phyloP scores from a whole-genome alignment of 2,329 filamentous ascomycete species.

The Pseudogymnoascus sp. region DNA sequence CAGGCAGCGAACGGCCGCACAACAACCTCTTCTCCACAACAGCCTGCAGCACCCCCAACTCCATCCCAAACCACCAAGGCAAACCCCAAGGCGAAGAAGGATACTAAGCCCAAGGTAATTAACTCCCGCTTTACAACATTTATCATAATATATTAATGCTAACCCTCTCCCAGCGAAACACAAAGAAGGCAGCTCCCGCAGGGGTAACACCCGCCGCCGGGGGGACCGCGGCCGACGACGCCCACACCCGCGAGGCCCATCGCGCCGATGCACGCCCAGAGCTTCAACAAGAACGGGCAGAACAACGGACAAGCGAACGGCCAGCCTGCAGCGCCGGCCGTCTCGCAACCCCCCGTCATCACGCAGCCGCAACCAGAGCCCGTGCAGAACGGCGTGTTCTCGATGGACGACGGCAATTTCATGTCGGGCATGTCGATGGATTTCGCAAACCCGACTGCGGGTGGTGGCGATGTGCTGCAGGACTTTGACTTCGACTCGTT shows the following conservation, averaged over 20 bases:
- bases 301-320: slow-evolving; percentile 34
- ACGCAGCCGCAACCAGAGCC: slow-evolving; percentile 43
- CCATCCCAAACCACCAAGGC: slow-evolving; percentile 68
- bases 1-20: slow-evolving; percentile 48
- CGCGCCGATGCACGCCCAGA: slow-evolving; percentile 48
- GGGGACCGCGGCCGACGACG: slow-evolving; percentile 46
- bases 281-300: slow-evolving; percentile 43
- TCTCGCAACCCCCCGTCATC: slow-evolving; percentile 34
- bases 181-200: slow-evolving; percentile 57
- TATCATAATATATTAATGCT: slow-evolving; percentile 20
- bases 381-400: slow-evolving; percentile 38
- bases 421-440: slow-evolving; percentile 37
- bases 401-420: slow-evolving; percentile 35
- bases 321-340: slow-evolving; percentile 35
- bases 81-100: slow-evolving; percentile 76
- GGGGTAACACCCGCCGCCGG: slow-evolving; percentile 54
- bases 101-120: slow-evolving; percentile 64
- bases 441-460: slow-evolving; percentile 48
- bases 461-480: slow-evolving; percentile 52
- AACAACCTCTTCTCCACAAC: slow-evolving; percentile 56
- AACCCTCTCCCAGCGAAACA: slow-evolving; percentile 26
- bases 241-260: slow-evolving; percentile 59
- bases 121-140: slow-evolving; percentile 12
- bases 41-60: slow-evolving; percentile 65
- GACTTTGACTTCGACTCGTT: slow-evolving; percentile 66